Percentiles rank a stretch among this genome's conserved stretches.
phyloP scores from a whole-genome alignment of 179 eudicot genomes.

The Beta lomatogona region DNA sequence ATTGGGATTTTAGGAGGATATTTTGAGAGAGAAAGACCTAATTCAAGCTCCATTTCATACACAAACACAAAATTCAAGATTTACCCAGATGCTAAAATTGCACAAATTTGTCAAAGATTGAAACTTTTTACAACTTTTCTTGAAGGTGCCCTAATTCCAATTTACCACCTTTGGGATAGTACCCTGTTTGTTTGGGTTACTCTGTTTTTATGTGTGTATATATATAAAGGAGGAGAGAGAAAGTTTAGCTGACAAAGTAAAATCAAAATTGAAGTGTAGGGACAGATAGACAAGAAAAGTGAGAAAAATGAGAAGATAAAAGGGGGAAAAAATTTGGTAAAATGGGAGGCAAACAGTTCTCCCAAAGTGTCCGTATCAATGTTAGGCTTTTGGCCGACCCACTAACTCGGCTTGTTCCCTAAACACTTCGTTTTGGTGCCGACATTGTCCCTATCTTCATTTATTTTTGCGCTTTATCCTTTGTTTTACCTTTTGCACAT shows the following conservation, averaged over 20 bases:
- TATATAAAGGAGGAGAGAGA: not conserved
- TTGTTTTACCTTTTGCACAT: conserved; percentile 10
- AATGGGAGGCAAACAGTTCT: conserved; percentile 10
- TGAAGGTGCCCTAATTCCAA: not conserved
- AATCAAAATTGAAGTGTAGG: conserved; percentile 17
- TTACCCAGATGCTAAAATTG: conserved; percentile 20
- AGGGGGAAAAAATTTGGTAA: not conserved
- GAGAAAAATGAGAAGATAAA: conserved; percentile 8
- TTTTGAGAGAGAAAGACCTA: conserved; percentile 53
- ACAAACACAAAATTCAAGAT: not conserved
- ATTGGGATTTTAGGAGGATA: conserved; percentile 12
- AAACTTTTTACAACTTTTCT: conserved; percentile 14
- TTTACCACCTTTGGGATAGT: conserved; percentile 18
- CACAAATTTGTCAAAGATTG: conserved; percentile 29
- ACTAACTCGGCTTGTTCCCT: conserved; percentile 37
- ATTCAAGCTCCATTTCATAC: conserved; percentile 60
- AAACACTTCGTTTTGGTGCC: conserved; percentile 39
- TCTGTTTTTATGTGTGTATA: not conserved
- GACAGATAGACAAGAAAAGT: conserved; percentile 29
- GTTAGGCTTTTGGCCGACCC: conserved; percentile 51
- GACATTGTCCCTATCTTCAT: conserved; percentile 29
- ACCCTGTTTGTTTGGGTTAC: conserved; percentile 13
- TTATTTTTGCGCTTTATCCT: conserved; percentile 15
- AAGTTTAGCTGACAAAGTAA: conserved; percentile 23
- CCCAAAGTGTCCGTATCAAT: conserved; percentile 36